Conservation (phyloP, 768 basidiomycete genomes). For the Russula compacta region DNA sequence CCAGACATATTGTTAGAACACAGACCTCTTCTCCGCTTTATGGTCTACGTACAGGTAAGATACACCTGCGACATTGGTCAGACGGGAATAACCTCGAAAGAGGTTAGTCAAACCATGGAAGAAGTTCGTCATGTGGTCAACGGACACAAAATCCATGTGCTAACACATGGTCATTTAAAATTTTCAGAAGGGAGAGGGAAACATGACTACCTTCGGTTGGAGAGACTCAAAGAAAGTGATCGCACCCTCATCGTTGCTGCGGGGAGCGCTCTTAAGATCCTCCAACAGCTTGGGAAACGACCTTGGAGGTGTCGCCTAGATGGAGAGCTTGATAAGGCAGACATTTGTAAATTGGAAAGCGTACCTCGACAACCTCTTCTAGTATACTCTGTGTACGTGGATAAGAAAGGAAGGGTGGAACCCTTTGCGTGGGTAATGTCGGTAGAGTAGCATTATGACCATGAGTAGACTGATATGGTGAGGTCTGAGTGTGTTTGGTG, state of each 20-base stretch:
- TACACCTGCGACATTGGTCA: slow-evolving; percentile 8
- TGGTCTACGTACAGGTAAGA: slow-evolving; percentile 19
- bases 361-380: slow-evolving; percentile 62
- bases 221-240: slow-evolving; percentile 16
- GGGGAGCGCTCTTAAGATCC: slow-evolving; percentile 19
- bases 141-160: slow-evolving; percentile 43
- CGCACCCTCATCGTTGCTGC: slow-evolving; percentile 12
- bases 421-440: slow-evolving; percentile 43
- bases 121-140: slow-evolving; percentile 57
- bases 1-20: background rate
- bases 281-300: slow-evolving; percentile 37
- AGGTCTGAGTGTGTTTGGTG: slow-evolving; percentile 60
- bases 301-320: slow-evolving; percentile 56
- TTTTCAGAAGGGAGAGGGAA: background rate
- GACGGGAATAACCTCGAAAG: background rate
- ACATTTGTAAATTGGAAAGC: background rate
- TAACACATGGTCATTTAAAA: slow-evolving; percentile 13
- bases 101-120: slow-evolving; percentile 28
- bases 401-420: slow-evolving; percentile 51
- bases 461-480: slow-evolving; percentile 68
- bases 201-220: slow-evolving; percentile 9
- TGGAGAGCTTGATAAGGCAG: slow-evolving; percentile 5
- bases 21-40: slow-evolving; percentile 17
- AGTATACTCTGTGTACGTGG: slow-evolving; percentile 59
- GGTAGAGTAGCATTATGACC: slow-evolving; percentile 53